Percentiles rank a stretch among this genome's conserved stretches.
These are phyloP conservation scores for Curvularia verruculosa DNA, from an alignment of 2,329 filamentous ascomycete genomes.

Conservation along the genomic window DNA sequence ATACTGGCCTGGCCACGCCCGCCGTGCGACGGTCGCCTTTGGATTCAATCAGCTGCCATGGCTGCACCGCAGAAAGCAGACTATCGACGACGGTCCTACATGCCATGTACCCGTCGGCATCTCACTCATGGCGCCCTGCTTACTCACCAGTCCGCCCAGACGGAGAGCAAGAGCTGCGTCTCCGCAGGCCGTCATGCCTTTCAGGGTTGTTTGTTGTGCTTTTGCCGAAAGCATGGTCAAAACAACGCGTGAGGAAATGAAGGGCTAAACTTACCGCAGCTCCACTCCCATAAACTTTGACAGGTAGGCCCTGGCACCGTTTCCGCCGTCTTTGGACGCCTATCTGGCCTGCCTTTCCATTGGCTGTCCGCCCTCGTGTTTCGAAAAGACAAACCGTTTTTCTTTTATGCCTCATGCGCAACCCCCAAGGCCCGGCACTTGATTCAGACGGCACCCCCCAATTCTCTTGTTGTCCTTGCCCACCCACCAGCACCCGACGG, in stretches of 20 bases:
- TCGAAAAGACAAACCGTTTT: slow-evolving; percentile 19
- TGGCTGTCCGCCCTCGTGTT: slow-evolving; percentile 21
- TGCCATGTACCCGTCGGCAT: slow-evolving; percentile 20
- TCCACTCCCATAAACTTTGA: slow-evolving; percentile 33
- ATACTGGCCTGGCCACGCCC: slow-evolving; percentile 29
- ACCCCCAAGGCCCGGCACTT: slow-evolving; percentile 18
- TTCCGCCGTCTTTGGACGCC: slow-evolving; percentile 20
- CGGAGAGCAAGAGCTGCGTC: not conserved
- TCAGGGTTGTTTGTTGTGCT: slow-evolving; percentile 33
- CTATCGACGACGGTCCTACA: slow-evolving; percentile 30
- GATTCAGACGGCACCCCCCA: slow-evolving; percentile 7
- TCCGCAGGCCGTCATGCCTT: slow-evolving; percentile 8
- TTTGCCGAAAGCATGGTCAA: slow-evolving; percentile 28
- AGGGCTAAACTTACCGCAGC: slow-evolving; percentile 32
- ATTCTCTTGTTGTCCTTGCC: slow-evolving; percentile 11
- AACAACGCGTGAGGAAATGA: slow-evolving; percentile 50
- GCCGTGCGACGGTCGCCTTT: slow-evolving; percentile 34
- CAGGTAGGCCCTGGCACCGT: slow-evolving; percentile 37
- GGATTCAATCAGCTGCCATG: slow-evolving; percentile 29
- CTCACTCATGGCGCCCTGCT: slow-evolving; percentile 13
- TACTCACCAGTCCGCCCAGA: slow-evolving; percentile 2
- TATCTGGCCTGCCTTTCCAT: slow-evolving; percentile 22
- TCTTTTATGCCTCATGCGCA: slow-evolving; percentile 23
- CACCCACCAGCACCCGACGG: slow-evolving; percentile 22
- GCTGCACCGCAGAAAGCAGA: slow-evolving; percentile 27